A percentile compares a stretch with the other conserved stretches of the same genome.
Evolutionary conservation across 208 protist species (phyloP).

Genomic region (Phytomonas sp.): DNA sequence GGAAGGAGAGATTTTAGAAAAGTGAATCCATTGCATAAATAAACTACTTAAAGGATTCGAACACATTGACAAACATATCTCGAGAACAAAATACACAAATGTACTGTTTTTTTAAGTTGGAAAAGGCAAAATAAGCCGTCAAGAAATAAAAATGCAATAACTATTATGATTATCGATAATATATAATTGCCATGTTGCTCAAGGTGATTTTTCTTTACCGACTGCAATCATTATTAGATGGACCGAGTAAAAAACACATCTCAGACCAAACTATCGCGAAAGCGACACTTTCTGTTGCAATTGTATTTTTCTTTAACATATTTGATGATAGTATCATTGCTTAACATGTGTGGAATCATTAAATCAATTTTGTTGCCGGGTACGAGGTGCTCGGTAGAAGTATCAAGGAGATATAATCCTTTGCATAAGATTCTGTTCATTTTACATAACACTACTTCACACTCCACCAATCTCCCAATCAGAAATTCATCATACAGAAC

Average conservation of each 20-base stretch:
- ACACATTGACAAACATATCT: conserved; percentile 1
- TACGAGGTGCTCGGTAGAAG: background rate
- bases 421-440: background rate
- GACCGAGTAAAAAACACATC: background rate
- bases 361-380: background rate
- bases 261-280: background rate
- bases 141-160: background rate
- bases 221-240: background rate
- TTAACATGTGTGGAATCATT: background rate
- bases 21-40: background rate
- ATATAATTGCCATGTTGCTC: background rate
- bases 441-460: background rate
- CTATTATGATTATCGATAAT: background rate
- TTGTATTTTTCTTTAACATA: background rate
- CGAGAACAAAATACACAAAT: background rate
- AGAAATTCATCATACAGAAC: background rate
- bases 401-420: background rate
- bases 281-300: background rate
- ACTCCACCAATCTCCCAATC: background rate
- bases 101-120: background rate
- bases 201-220: background rate
- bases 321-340: background rate
- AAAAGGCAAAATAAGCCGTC: background rate
- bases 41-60: background rate
- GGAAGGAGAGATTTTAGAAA: conserved; percentile 10